phyloP scores from a whole-genome alignment of 371 early-diverging fungal genomes.

The Mortierella sp. region DNA sequence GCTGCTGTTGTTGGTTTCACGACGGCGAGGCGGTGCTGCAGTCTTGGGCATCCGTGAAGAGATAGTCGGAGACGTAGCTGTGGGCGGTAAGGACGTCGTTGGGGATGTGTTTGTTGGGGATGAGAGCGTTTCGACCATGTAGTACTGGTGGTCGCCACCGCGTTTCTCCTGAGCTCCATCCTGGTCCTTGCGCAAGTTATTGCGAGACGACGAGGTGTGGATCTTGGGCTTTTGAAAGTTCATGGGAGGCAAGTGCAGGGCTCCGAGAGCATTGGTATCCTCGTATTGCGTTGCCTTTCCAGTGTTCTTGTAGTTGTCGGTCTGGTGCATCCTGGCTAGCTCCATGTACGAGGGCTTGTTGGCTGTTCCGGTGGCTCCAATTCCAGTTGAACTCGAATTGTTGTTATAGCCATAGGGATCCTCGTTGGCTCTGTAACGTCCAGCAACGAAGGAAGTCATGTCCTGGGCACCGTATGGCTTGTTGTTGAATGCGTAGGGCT shows the following conservation, averaged over 20 bases:
- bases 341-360: conserved; percentile 29
- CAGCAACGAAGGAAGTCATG: conserved; percentile 53
- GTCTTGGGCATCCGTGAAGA: conserved; percentile 1
- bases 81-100: too few relatives aligned
- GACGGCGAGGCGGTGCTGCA: not conserved
- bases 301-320: conserved; percentile 50
- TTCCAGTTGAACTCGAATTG: not conserved
- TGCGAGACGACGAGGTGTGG: not conserved
- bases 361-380: not conserved
- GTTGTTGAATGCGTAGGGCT: conserved; percentile 21
- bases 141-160: not conserved
- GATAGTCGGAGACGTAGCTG: not conserved
- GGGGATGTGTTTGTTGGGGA: too few relatives aligned
- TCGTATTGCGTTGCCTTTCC: conserved; percentile 52
- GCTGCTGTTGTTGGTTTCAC: not conserved
- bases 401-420: conserved; percentile 31
- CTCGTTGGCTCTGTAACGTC: conserved; percentile 44
- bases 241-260: conserved; percentile 35
- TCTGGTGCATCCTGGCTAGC: conserved; percentile 45
- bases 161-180: too few relatives aligned
- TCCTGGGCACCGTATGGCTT: conserved; percentile 44
- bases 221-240: conserved; percentile 27
- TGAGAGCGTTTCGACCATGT: too few relatives aligned
- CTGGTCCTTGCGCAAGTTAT: not conserved
- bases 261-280: conserved; percentile 33